Evolutionary conservation across 2,329 filamentous ascomycete species (phyloP).

Genomic region (Leptographium radiaticola): DNA sequence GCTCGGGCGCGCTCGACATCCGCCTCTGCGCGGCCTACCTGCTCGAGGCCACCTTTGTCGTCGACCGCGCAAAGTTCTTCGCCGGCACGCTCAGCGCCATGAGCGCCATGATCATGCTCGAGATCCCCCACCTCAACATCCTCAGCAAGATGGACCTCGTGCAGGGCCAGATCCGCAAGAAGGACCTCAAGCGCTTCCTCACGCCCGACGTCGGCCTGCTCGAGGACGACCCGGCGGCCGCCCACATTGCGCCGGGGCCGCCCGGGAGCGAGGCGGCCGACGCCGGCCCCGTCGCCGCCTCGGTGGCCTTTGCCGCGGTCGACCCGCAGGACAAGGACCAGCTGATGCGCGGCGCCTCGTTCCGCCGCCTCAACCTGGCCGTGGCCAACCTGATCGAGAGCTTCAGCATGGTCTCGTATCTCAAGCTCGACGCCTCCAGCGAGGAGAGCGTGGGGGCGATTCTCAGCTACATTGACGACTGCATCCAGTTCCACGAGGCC

Average conservation of each 20-base stretch:
- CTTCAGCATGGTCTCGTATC: slow-evolving; percentile 95
- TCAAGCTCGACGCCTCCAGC: slow-evolving; percentile 78
- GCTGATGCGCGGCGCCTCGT: slow-evolving; percentile 70
- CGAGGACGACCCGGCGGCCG: slow-evolving; percentile 59
- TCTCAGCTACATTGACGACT: slow-evolving; percentile 86
- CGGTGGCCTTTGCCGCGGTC: slow-evolving; percentile 29
- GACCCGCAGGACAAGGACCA: slow-evolving; percentile 55
- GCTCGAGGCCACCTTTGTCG: slow-evolving; percentile 87
- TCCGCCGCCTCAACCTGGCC: slow-evolving; percentile 71
- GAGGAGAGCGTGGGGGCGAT: slow-evolving; percentile 82
- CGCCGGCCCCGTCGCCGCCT: not conserved
- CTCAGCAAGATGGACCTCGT: slow-evolving; percentile 97
- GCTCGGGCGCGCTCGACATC: slow-evolving; percentile 71
- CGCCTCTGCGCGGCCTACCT: slow-evolving; percentile 89
- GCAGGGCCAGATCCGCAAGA: slow-evolving; percentile 75
- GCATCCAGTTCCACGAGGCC: slow-evolving; percentile 84
- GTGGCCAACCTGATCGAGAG: slow-evolving; percentile 89
- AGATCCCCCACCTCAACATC: slow-evolving; percentile 92
- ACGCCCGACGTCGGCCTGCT: slow-evolving; percentile 74
- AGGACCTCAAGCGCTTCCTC: slow-evolving; percentile 79
- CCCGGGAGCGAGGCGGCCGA: not conserved
- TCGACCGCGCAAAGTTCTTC: slow-evolving; percentile 96
- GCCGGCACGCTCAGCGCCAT: slow-evolving; percentile 90
- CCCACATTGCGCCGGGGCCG: not conserved
- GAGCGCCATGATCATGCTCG: slow-evolving; percentile 98